Conservation (phyloP, 192 early-diverging fungal genomes). For the Umbelopsis vinacea region DNA sequence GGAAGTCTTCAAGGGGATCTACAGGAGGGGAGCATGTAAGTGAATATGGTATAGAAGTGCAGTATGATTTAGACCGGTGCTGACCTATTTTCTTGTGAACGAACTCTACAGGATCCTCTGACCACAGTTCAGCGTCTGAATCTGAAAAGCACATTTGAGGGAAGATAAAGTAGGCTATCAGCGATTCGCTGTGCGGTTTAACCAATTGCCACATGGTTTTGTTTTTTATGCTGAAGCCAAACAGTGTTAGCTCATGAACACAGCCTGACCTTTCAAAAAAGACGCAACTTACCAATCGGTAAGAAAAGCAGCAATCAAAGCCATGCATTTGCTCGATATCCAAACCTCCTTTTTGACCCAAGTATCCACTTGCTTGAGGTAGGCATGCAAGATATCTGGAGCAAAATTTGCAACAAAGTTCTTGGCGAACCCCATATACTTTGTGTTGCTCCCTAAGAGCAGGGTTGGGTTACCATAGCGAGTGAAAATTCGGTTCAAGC, state of each 20-base stretch:
- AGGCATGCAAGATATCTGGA: conserved; percentile 84
- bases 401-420: conserved; percentile 87
- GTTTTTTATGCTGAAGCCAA: conserved; percentile 68
- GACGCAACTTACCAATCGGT: conserved; percentile 64
- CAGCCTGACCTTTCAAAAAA: background rate
- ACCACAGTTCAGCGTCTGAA: conserved; percentile 88
- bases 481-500: conserved; percentile 82
- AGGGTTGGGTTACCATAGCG: conserved; percentile 74
- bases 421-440: conserved; percentile 72
- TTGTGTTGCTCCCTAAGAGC: conserved; percentile 50
- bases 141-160: conserved; percentile 88
- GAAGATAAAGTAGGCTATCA: conserved; percentile 88
- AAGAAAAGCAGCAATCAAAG: conserved; percentile 75
- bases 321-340: conserved; percentile 72
- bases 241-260: background rate
- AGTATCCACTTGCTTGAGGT: conserved; percentile 83
- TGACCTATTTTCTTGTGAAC: conserved; percentile 74
- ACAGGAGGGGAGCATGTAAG: conserved; percentile 24
- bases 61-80: background rate
- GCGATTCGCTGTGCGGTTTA: conserved; percentile 79
- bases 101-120: conserved; percentile 91
- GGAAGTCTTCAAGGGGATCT: conserved; percentile 85
- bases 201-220: conserved; percentile 90
- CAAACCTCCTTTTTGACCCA: conserved; percentile 72
- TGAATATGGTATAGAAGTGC: background rate